Conservation (phyloP, 2,329 filamentous ascomycete species). For the Mycosphaerella sp. region DNA sequence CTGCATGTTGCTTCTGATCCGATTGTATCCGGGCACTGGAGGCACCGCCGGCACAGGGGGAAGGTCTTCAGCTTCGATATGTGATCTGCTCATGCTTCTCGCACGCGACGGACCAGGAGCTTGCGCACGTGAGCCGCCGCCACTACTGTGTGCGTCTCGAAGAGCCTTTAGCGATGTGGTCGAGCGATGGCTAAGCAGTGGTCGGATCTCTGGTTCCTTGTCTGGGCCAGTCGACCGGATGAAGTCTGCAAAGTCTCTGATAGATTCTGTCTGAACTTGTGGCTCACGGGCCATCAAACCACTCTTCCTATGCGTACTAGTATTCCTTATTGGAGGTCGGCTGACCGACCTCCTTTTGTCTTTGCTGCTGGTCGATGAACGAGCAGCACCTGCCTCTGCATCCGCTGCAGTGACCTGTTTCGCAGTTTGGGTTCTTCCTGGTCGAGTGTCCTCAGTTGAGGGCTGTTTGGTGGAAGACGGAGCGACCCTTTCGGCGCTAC, state of each 20-base stretch:
- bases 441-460: conserved; percentile 15
- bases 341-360: conserved; percentile 29
- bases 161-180: conserved; percentile 23
- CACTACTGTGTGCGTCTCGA: conserved; percentile 9
- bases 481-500: conserved; percentile 12
- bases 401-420: conserved; percentile 21
- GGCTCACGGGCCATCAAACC: conserved; percentile 60
- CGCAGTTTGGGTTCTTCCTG: conserved; percentile 19
- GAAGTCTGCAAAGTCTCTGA: conserved; percentile 80
- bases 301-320: conserved; percentile 28
- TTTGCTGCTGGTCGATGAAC: conserved; percentile 12
- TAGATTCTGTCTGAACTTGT: conserved; percentile 61
- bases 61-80: conserved; percentile 11
- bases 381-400: conserved; percentile 12
- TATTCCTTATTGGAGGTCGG: conserved; percentile 30
- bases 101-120: conserved; percentile 20
- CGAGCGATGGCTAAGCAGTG: conserved; percentile 22
- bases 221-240: conserved; percentile 74
- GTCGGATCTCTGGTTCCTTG: conserved; percentile 24
- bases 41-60: conserved; percentile 25
- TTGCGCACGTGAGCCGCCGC: conserved; percentile 19
- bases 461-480: conserved; percentile 12
- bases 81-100: conserved; percentile 17
- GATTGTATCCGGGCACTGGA: conserved; percentile 18
- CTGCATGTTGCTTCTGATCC: conserved; percentile 23